phyloP scores from a whole-genome alignment of 192 early-diverging fungal species.

The Coemansia sp. region DNA sequence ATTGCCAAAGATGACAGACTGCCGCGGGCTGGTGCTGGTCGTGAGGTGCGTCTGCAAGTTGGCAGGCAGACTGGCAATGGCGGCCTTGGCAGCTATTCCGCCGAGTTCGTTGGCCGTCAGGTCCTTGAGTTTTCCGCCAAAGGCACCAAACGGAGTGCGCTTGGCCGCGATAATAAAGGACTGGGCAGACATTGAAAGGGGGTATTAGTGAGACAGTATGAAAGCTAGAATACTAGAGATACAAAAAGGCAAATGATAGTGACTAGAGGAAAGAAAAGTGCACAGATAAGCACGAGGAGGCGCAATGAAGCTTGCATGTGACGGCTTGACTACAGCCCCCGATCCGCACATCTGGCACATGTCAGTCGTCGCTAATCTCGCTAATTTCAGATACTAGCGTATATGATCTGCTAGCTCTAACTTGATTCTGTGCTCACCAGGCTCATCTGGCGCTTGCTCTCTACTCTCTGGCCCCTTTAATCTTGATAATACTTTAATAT shows the following conservation, averaged over 20 bases:
- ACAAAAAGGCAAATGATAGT: background rate
- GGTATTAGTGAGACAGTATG: background rate
- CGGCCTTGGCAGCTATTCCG: slow-evolving; percentile 90
- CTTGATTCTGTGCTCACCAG: background rate
- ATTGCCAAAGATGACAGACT: slow-evolving; percentile 93
- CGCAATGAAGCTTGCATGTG: background rate
- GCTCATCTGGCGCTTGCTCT: background rate
- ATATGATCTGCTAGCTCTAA: background rate
- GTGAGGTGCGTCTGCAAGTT: slow-evolving; percentile 62
- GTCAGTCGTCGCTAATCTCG: background rate
- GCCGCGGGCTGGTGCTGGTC: slow-evolving; percentile 34
- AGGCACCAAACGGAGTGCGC: slow-evolving; percentile 87
- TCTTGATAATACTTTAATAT: background rate
- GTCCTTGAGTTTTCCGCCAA: slow-evolving; percentile 91
- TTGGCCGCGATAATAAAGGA: slow-evolving; percentile 80
- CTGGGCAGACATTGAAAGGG: slow-evolving; percentile 46
- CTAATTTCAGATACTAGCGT: background rate
- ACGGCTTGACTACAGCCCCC: background rate
- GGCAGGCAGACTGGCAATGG: slow-evolving; percentile 73
- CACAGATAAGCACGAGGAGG: background rate
- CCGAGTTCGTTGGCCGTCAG: slow-evolving; percentile 83
- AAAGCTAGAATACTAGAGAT: background rate
- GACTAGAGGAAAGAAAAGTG: background rate
- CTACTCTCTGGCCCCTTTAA: background rate
- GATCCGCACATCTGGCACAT: slow-evolving; percentile 3